These are phyloP conservation scores for Diplodia sapinea DNA, from an alignment of 2,329 filamentous ascomycete species.

Conservation along the genomic window DNA sequence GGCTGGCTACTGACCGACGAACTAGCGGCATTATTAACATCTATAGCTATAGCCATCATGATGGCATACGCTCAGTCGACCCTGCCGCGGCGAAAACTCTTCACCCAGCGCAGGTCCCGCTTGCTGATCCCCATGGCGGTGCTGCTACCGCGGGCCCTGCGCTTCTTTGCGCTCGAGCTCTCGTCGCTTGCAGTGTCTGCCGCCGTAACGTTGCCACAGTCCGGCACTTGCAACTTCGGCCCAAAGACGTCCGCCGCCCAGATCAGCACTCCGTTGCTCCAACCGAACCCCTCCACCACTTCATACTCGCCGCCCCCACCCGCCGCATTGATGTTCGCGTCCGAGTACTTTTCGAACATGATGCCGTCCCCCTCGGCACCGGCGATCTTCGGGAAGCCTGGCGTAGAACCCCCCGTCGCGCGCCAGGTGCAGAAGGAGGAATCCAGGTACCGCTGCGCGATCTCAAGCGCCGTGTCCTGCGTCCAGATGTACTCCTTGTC, in stretches of 20 bases:
- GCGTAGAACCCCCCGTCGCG: slow-evolving; percentile 67
- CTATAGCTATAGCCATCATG: not conserved
- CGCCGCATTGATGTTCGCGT: slow-evolving; percentile 64
- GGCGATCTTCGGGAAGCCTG: slow-evolving; percentile 57
- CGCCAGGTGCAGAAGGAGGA: slow-evolving; percentile 74
- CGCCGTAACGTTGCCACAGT: slow-evolving; percentile 42
- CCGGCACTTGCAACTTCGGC: slow-evolving; percentile 59
- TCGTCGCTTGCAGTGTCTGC: slow-evolving; percentile 7
- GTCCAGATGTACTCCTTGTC: slow-evolving; percentile 62
- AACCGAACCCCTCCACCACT: slow-evolving; percentile 73
- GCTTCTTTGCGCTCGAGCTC: slow-evolving; percentile 5
- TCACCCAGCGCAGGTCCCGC: slow-evolving; percentile 27
- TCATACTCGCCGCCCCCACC: slow-evolving; percentile 72
- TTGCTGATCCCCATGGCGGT: slow-evolving; percentile 28
- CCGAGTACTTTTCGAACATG: slow-evolving; percentile 74
- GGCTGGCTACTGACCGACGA: not conserved
- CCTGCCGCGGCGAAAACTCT: slow-evolving; percentile 11
- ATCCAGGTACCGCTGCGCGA: slow-evolving; percentile 71
- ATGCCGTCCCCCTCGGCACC: slow-evolving; percentile 60
- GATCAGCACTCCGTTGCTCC: slow-evolving; percentile 72
- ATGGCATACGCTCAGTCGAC: not conserved
- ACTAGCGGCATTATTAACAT: not conserved
- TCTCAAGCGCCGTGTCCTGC: slow-evolving; percentile 61
- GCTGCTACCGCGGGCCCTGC: slow-evolving; percentile 18
- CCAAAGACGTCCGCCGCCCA: slow-evolving; percentile 70